Evolutionary conservation across 495 filamentous ascomycete species (phyloP), one percentile per base, ranked within the genome.

Genomic region (Bathelium albidoporum): DNA sequence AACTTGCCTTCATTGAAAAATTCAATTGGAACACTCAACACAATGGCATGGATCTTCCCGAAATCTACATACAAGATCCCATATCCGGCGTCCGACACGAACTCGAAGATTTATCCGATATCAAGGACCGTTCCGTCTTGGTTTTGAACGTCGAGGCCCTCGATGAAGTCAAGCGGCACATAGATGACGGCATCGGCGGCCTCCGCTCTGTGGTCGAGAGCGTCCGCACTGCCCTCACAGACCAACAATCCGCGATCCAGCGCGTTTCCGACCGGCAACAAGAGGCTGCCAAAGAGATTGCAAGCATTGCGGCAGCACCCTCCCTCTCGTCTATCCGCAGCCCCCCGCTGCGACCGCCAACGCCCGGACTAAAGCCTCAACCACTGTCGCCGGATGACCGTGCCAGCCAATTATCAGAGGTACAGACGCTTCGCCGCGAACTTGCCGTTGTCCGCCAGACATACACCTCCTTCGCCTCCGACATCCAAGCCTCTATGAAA

Each of bases 1-100:
- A 97, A 70, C 81, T 97, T 34, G 92, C 93, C n/a, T 98, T 98
- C 73, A 98, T 98, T 68, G 95, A 97, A 66, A 97, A 97, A 69
- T 98, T 98, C 69, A 91, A 91, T 7, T 98, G 95, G 91, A 97
- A 94, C 68, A 95, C 91, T 0, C 93, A 96, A 66, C 89, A 86
- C 68, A 93, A 97, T 71, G 94, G 95, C 26, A 85, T 84, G 14
- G 94, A 98, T 69, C 78, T 98, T 32, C 94, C 94, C 0, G 94
- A 97, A 69, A 96, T 98, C 32, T 96, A 97, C 73, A 92, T 98
- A 43, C 95, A 98, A 74, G 94, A 98, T 73, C 85, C 93, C 5
- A 81, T 96, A 12, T 96, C 92, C 10, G 95, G 94, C 3, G 89
- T 97, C 28, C 89, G 94, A 24, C 90, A 99, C 72, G 94, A 97